These are phyloP conservation scores for Pythium apleroticum DNA, from an alignment of 352 stramenopile genomes.

Conservation along the genomic window DNA sequence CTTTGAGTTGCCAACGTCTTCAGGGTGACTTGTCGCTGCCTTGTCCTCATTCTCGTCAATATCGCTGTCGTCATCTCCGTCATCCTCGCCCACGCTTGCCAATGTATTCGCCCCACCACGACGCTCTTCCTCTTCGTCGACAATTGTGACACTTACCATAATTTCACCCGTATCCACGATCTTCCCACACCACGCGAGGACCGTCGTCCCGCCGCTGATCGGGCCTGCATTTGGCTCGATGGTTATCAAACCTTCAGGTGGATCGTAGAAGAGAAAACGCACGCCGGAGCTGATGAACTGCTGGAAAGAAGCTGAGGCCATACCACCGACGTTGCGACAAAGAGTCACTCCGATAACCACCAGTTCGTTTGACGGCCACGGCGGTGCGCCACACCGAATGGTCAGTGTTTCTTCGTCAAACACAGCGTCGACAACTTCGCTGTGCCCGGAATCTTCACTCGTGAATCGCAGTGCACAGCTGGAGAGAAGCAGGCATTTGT, in stretches of 20 bases:
- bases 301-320: slow-evolving; percentile 15
- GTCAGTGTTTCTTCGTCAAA: slow-evolving; percentile 38
- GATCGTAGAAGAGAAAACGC: slow-evolving; percentile 75
- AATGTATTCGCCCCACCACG: slow-evolving; percentile 1
- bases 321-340: background rate
- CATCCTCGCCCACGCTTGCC: slow-evolving; percentile 17
- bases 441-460: slow-evolving; percentile 30
- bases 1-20: background rate
- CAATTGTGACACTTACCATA: slow-evolving; percentile 54
- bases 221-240: slow-evolving; percentile 62
- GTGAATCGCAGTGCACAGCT: slow-evolving; percentile 49
- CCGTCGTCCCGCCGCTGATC: slow-evolving; percentile 49
- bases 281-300: slow-evolving; percentile 48
- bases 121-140: slow-evolving; percentile 31
- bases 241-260: slow-evolving; percentile 55
- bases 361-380: slow-evolving; percentile 62
- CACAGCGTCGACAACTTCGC: slow-evolving; percentile 33
- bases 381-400: slow-evolving; percentile 42
- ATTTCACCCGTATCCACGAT: slow-evolving; percentile 73
- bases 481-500: slow-evolving; percentile 31
- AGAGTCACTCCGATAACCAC: slow-evolving; percentile 44
- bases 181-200: slow-evolving; percentile 55
- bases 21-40: background rate
- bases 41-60: slow-evolving; percentile 10
- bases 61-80: slow-evolving; percentile 6